Percentiles rank a stretch among this genome's conserved stretches.
Conservation (phyloP, 352 stramenopile species). For the Globisporangium mamillatum region DNA sequence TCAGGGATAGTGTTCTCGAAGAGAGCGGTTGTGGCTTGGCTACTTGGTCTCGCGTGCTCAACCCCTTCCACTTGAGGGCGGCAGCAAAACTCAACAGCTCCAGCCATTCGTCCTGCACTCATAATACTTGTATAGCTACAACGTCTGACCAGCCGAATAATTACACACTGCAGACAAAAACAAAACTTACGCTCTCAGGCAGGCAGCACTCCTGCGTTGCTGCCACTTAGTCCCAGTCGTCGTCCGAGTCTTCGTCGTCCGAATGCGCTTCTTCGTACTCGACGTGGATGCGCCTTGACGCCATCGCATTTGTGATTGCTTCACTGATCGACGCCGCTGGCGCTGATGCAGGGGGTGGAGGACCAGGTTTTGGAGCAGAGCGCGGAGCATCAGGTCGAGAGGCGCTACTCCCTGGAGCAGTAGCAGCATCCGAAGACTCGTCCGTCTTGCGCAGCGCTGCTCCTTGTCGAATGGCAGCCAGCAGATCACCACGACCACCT, state of each 20-base stretch:
- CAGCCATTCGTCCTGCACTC: not conserved
- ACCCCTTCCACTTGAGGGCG: constrained; percentile 17
- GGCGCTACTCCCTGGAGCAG: not conserved
- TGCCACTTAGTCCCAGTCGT: constrained; percentile 65
- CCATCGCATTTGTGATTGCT: constrained; percentile 82
- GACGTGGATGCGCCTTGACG: constrained; percentile 70
- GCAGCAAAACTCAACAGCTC: not conserved
- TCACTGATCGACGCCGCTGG: constrained; percentile 68
- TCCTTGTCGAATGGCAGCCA: constrained; percentile 76
- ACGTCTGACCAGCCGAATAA: not conserved
- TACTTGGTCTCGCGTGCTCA: not conserved
- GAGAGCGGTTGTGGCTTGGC: not conserved
- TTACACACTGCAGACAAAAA: constrained; percentile 4
- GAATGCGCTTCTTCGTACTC: constrained; percentile 74
- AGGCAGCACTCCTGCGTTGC: not conserved
- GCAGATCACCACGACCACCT: constrained; percentile 60
- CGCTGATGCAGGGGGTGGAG: constrained; percentile 27
- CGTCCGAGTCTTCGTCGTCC: constrained; percentile 62
- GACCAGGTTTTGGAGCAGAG: constrained; percentile 17
- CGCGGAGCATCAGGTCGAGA: constrained; percentile 8
- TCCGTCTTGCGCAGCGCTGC: constrained; percentile 47
- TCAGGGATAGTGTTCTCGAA: not conserved
- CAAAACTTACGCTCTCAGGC: constrained; percentile 5
- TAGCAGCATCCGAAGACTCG: constrained; percentile 1
- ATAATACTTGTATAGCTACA: constrained; percentile 12